Evolutionary conservation across 148 eudicot species (phyloP).

Genomic region (Drosera capensis): DNA sequence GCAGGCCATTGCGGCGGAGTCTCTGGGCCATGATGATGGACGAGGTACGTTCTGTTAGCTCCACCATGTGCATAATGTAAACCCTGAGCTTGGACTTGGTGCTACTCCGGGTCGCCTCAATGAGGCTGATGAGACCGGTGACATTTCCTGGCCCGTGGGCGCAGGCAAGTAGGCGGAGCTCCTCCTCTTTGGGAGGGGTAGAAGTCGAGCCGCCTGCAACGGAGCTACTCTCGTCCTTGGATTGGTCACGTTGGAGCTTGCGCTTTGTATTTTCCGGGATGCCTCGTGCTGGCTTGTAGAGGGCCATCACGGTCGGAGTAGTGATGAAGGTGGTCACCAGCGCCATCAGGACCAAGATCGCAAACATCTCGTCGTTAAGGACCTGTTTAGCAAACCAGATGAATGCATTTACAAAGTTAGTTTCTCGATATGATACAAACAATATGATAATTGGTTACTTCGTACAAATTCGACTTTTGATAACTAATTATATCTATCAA

Average conservation of each 20-base stretch:
- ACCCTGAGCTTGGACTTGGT: conserved; percentile 19
- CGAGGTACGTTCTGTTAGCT: conserved; percentile 40
- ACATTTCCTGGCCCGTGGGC: conserved; percentile 37
- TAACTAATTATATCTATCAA: too few species aligned
- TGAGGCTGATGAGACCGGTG: conserved; percentile 29
- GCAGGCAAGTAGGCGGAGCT: conserved; percentile 29
- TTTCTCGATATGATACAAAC: too few species aligned
- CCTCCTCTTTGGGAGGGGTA: conserved; percentile 1
- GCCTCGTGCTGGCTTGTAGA: conserved; percentile 38
- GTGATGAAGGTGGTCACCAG: conserved; percentile 59
- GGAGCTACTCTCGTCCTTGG: conserved; percentile 1
- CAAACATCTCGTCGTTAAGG: conserved; percentile 52
- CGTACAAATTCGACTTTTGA: too few species aligned
- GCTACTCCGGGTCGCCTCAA: conserved; percentile 33
- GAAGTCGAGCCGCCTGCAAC: neutral
- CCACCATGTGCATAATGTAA: conserved; percentile 46
- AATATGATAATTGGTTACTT: too few species aligned
- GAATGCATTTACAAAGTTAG: too few species aligned
- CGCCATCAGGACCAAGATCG: conserved; percentile 58
- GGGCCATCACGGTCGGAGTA: conserved; percentile 46
- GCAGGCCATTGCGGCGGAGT: conserved; percentile 39
- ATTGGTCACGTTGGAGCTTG: conserved; percentile 15
- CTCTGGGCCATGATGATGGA: conserved; percentile 46
- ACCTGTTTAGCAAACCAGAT: conserved; percentile 21
- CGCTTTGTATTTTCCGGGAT: conserved; percentile 8